Base-by-base conservation (phyloP, 2,329 filamentous ascomycete genomes). In the Exophiala viscosa region DNA sequence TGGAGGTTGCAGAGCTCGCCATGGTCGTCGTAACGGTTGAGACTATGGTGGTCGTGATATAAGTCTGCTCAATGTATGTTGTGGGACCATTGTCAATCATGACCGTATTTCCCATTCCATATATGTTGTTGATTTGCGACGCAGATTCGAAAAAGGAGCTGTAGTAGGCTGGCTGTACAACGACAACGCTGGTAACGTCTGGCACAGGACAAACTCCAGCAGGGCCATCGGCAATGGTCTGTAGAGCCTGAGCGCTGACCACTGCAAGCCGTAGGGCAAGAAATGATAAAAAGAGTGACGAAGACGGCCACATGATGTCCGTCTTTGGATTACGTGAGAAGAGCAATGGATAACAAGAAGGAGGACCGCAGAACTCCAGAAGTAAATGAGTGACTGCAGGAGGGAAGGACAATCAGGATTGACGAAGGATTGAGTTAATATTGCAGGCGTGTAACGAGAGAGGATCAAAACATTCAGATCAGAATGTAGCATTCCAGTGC, bases 401-500 rank as follows among this genome's bases (percentile, higher is more conserved):
- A 31, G 20, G 28, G 23, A 52, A 50, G 56, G 43, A 36, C 36
- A 35, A 46, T 20, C 17, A 42, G 40, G 15, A 46, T 18, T 23
- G 53, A 40, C 49, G 46, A 53, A 34, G 20, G 34, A 35, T 47
- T 52, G 31, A 49, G 23, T 56, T 58, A 49, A 54, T 53, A 58
- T 41, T 50, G 31, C 41, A 34, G 17, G 17, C 38, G 43, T 36
- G 34, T 1, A 17, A 40, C 17, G 18, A 48, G 47, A 41, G 43
- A 45, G 52, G 36, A 58, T 50, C 50, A 58, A 14, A 58, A 59
- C 50, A 60, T 53, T 34, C 44, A 33, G 43, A 20, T 42, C 39
- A 58, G 56, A 60, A 61, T 61, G 59, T 45, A 52, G 52, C 57
- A 60, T 61, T 61, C 59, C 59, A 58, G n/a, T 11, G 23, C 23